Conservation (phyloP, 2,329 filamentous ascomycete genomes). For the Cladosporium sp. region DNA sequence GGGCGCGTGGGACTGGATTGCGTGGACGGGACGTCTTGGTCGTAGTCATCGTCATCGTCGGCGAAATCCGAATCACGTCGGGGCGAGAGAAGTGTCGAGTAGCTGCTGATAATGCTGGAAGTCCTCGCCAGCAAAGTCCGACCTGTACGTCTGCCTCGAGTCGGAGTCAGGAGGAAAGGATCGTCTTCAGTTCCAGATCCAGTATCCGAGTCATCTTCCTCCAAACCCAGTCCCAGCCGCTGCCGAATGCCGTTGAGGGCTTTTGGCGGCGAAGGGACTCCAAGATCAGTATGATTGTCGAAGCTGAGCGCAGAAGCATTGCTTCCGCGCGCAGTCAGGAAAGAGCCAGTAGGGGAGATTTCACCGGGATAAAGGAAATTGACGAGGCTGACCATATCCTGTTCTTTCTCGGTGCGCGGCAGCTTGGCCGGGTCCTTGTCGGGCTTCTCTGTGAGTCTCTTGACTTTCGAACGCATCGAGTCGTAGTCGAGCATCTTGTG, state of each 20-base stretch:
- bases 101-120: slow-evolving; percentile 13
- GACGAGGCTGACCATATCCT: slow-evolving; percentile 66
- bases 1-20: neutral
- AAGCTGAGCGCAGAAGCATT: slow-evolving; percentile 17
- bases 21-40: too few species aligned
- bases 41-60: neutral
- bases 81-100: slow-evolving; percentile 6
- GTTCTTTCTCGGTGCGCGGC: slow-evolving; percentile 92
- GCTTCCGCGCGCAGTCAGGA: neutral
- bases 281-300: slow-evolving; percentile 19
- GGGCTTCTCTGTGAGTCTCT: slow-evolving; percentile 95
- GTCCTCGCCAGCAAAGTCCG: slow-evolving; percentile 10
- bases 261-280: slow-evolving; percentile 31
- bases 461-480: slow-evolving; percentile 90
- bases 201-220: neutral
- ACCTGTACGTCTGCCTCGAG: neutral
- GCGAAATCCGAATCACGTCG: neutral
- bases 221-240: slow-evolving; percentile 7
- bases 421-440: slow-evolving; percentile 98
- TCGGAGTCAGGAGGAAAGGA: neutral
- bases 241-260: slow-evolving; percentile 27
- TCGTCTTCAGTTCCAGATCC: neutral
- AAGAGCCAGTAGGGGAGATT: neutral
- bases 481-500: slow-evolving; percentile 99
- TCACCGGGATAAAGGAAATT: slow-evolving; percentile 14